Conservation (phyloP, 78 protist genomes). For the Parvularia atlantis region DNA sequence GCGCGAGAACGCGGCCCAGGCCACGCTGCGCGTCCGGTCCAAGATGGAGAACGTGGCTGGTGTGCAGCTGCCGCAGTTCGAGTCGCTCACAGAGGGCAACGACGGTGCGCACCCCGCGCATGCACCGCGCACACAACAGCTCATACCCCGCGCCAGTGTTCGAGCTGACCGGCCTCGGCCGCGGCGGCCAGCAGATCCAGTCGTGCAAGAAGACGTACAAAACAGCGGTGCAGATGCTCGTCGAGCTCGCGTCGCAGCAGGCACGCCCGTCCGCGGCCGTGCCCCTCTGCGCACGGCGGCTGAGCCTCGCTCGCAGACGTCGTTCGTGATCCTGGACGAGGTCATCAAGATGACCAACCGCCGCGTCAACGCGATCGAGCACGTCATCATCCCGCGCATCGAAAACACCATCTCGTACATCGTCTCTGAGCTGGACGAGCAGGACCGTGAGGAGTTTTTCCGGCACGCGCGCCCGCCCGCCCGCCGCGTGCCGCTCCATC, state of each 20-base stretch:
- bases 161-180: slow-evolving; percentile 76
- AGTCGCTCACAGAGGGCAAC: slow-evolving; percentile 14
- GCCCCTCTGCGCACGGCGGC: neutral
- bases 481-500: neutral
- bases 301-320: slow-evolving; percentile 71
- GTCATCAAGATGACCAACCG: slow-evolving; percentile 96
- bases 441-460: slow-evolving; percentile 88
- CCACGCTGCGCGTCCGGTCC: slow-evolving; percentile 45
- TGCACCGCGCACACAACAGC: no score
- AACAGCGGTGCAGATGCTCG: slow-evolving; percentile 60
- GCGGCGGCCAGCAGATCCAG: slow-evolving; percentile 89
- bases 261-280: neutral
- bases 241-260: slow-evolving; percentile 85
- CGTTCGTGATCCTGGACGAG: slow-evolving; percentile 87
- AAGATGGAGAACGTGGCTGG: slow-evolving; percentile 85
- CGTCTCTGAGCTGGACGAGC: slow-evolving; percentile 91
- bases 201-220: slow-evolving; percentile 42
- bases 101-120: neutral
- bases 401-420: slow-evolving; percentile 83
- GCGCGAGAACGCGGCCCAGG: neutral
- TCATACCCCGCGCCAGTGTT: no score
- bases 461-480: neutral
- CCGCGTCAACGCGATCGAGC: slow-evolving; percentile 98
- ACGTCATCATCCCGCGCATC: slow-evolving; percentile 84
- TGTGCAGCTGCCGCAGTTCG: slow-evolving; percentile 80